A percentile compares a stretch with the other conserved stretches of the same genome.
Evolutionary conservation across 1,284 basidiomycete genomes (phyloP).

Genomic region (Phenoliferia sp.): DNA sequence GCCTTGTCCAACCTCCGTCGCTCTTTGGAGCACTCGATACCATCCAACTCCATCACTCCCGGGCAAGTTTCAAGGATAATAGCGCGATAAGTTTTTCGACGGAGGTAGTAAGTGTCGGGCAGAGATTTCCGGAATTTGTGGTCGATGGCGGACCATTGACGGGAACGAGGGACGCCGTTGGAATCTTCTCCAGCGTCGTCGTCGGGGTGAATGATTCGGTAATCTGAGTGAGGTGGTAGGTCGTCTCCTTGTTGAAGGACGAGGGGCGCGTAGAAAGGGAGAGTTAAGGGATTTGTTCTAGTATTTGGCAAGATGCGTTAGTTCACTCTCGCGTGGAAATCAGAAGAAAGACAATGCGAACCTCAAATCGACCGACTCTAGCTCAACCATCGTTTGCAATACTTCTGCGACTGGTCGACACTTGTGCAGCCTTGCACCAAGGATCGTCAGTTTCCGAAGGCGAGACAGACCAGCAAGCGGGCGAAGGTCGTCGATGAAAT

Average conservation of each 20-base stretch:
- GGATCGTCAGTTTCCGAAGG: constrained; percentile 73
- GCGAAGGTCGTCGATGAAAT: constrained; percentile 70
- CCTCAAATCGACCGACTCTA: constrained; percentile 87
- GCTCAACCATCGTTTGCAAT: constrained; percentile 62
- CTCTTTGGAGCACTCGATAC: constrained; percentile 20
- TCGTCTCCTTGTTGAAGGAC: constrained; percentile 48
- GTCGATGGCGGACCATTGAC: constrained; percentile 52
- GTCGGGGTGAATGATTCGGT: constrained; percentile 24
- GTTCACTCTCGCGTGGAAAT: background rate
- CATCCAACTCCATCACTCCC: constrained; percentile 45
- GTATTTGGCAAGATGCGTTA: background rate
- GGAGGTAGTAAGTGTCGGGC: constrained; percentile 78
- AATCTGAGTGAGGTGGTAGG: constrained; percentile 20
- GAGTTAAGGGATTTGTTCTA: constrained; percentile 92
- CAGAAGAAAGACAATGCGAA: constrained; percentile 39
- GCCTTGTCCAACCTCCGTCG: constrained; percentile 8
- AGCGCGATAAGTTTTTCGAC: constrained; percentile 78
- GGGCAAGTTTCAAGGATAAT: constrained; percentile 71
- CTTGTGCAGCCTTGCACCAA: constrained; percentile 72
- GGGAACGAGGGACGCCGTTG: constrained; percentile 2
- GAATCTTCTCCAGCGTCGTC: background rate
- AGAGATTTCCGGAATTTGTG: constrained; percentile 77
- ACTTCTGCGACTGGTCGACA: constrained; percentile 66
- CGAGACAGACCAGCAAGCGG: constrained; percentile 65
- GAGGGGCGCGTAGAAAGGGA: constrained; percentile 88